A percentile compares a stretch with the other conserved stretches of the same genome.
phyloP scores from a whole-genome alignment of 371 early-diverging fungal genomes.

The Mortierella sp. region DNA sequence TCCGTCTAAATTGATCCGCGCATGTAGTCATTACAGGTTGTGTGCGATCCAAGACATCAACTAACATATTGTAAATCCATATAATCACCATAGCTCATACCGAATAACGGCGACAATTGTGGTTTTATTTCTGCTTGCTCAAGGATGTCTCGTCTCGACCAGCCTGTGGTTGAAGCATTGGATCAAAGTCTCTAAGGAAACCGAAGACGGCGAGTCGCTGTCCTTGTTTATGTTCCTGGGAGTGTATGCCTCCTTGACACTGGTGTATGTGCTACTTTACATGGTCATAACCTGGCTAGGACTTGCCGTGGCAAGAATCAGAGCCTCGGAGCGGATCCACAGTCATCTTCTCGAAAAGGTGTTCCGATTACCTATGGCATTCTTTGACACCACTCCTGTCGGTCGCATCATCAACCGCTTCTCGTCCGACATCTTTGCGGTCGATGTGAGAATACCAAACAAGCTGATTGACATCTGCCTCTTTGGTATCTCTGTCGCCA shows the following conservation, averaged over 20 bases:
- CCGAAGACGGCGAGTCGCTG: not conserved
- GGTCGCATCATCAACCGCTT: slow-evolving; percentile 23
- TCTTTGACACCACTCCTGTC: slow-evolving; percentile 33
- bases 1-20: not conserved
- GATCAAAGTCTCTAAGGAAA: slow-evolving; percentile 60
- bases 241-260: slow-evolving; percentile 83
- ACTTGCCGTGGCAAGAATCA: slow-evolving; percentile 5
- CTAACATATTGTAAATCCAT: not conserved
- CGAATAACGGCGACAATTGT: not conserved
- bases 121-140: slow-evolving; percentile 8
- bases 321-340: slow-evolving; percentile 18
- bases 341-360: not conserved
- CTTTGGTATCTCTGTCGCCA: slow-evolving; percentile 16
- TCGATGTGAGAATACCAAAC: slow-evolving; percentile 10
- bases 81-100: not conserved
- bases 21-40: not conserved
- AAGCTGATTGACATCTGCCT: not conserved
- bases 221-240: slow-evolving; percentile 70
- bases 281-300: slow-evolving; percentile 4
- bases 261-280: slow-evolving; percentile 33
- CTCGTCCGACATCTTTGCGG: slow-evolving; percentile 15
- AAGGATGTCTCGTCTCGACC: slow-evolving; percentile 11
- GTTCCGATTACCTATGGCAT: slow-evolving; percentile 21
- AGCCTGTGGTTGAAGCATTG: slow-evolving; percentile 79
- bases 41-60: no score